phyloP scores from a whole-genome alignment of 192 early-diverging fungal genomes.

The Linnemannia schmuckeri region DNA sequence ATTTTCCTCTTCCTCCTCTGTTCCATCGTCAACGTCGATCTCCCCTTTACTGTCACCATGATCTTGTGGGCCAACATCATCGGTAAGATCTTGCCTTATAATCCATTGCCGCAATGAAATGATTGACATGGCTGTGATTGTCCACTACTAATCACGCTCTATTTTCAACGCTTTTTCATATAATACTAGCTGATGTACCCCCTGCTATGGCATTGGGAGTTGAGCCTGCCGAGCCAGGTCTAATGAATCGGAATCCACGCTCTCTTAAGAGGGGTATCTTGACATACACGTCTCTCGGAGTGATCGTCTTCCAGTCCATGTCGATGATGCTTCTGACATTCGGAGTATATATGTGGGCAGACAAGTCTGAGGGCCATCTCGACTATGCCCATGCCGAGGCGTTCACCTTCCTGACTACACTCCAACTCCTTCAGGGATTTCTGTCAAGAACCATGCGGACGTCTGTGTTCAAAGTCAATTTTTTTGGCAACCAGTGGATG shows the following conservation, averaged over 20 bases:
- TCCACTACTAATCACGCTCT: no score
- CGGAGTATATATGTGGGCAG: slow-evolving; percentile 69
- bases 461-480: slow-evolving; percentile 81
- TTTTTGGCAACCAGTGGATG: slow-evolving; percentile 87
- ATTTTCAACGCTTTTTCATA: not conserved
- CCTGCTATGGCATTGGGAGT: slow-evolving; percentile 95
- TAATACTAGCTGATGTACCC: slow-evolving; percentile 85
- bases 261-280: slow-evolving; percentile 83
- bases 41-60: slow-evolving; percentile 93
- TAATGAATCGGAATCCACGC: slow-evolving; percentile 89
- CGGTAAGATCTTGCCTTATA: slow-evolving; percentile 45
- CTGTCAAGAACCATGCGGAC: slow-evolving; percentile 79
- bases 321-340: slow-evolving; percentile 77
- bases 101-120: not conserved
- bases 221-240: slow-evolving; percentile 86
- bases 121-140: not conserved
- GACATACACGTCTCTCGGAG: slow-evolving; percentile 66
- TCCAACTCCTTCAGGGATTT: slow-evolving; percentile 93
- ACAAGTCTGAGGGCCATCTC: slow-evolving; percentile 42
- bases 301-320: slow-evolving; percentile 82
- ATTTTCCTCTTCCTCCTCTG: slow-evolving; percentile 91
- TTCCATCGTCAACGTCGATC: slow-evolving; percentile 78
- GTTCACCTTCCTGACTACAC: slow-evolving; percentile 84
- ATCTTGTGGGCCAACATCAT: slow-evolving; percentile 99
- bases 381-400: slow-evolving; percentile 68